Evolutionary conservation across 495 filamentous ascomycete species (phyloP), one percentile per base, ranked within the genome.

Genomic region (Clohesyomyces aquaticus): DNA sequence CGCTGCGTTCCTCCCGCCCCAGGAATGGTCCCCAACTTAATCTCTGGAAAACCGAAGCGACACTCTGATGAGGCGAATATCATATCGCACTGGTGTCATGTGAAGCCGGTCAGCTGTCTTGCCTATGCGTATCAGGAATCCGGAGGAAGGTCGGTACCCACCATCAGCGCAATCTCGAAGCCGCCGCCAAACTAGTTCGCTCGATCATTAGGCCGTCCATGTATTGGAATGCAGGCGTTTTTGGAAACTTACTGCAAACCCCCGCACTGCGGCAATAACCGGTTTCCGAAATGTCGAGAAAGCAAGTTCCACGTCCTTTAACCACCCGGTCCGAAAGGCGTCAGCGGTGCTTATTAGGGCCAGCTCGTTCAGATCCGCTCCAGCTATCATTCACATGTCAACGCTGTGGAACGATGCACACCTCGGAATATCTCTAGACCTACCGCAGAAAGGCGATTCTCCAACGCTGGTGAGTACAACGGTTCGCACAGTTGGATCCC

Each of bases 1-100:
- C 78, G 68, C 59, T 79, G 77, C 3, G 77, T 78, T 1, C 78
- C 77, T 16, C 77, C 78, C 0, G 74, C 75, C 3, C 78, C 78
- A 0, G 78, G 78, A 41, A 80, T 77, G 0, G 71, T 72, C 18
- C 77, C 77, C 48, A 79, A 74, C 28, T 71, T 77, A 53, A 80
- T 68, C 59, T 80, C 78, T 0, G 78, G 78, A 1, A 78, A 70
- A 14, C 77, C 77, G 61, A 79, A 79, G 35, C 29, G 62, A 22
- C 76, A 71, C 49, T 71, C 58, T 3, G 69, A 49, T 2, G 75
- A 52, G 4, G 75, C 68, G 45, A 69, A 75, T 18, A 80, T 78
- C 32, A 80, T 73, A 66, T 80, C 78, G 45, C 75, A 77, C 75
- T 68, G 60, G 12, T 21, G 27, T 52, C 22, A 32, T 16, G 35